These are phyloP conservation scores for Solanum paucissectum DNA, from an alignment of 257 asterid species.

Conservation along the genomic window DNA sequence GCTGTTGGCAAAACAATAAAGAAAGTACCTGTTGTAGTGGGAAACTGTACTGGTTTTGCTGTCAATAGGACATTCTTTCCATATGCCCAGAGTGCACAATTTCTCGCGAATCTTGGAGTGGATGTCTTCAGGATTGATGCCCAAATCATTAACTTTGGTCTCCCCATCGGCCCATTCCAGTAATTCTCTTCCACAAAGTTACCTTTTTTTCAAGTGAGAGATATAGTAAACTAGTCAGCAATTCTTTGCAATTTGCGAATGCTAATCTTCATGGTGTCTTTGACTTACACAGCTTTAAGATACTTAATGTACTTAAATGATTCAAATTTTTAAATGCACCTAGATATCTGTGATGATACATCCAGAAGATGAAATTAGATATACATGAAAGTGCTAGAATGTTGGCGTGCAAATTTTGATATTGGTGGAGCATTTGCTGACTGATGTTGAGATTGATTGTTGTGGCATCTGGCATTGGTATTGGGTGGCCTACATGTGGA, in stretches of 20 bases:
- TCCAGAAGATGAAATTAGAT: not conserved
- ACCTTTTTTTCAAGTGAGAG: not conserved
- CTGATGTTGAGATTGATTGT: not conserved
- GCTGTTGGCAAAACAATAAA: conserved; percentile 80
- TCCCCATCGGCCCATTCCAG: conserved; percentile 99
- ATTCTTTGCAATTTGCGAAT: not conserved
- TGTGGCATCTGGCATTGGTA: not conserved
- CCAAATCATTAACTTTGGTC: conserved; percentile 69
- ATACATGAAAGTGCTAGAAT: not conserved
- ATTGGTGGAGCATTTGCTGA: not conserved
- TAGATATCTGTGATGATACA: not conserved
- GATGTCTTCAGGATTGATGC: conserved; percentile 89
- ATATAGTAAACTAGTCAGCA: not conserved
- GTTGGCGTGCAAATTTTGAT: not conserved
- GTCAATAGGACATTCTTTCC: conserved; percentile 96
- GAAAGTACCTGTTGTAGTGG: conserved; percentile 93
- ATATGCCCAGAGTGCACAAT: conserved; percentile 68
- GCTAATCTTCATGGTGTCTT: not conserved
- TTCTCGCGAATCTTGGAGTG: conserved; percentile 77
- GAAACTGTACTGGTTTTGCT: conserved; percentile 98
- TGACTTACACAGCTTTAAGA: not conserved
- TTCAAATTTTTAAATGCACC: not conserved
- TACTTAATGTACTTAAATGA: not conserved
- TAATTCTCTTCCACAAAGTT: conserved; percentile 32
- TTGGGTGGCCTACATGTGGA: not conserved